Base-by-base conservation (phyloP, 495 filamentous ascomycete genomes). In the Xylaria sp. region DNA sequence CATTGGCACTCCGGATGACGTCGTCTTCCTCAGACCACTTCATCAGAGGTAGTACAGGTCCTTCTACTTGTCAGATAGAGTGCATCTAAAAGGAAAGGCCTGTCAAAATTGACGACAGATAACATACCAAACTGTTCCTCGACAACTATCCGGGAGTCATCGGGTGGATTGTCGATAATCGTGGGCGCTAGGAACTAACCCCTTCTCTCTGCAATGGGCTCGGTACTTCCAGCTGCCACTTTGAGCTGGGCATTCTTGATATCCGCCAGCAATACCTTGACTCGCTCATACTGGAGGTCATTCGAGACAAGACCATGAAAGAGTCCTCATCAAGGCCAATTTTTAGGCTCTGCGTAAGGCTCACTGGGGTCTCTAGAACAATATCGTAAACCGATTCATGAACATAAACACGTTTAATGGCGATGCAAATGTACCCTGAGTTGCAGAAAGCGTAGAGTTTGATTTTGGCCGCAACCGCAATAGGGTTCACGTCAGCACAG, bases 151-250 rank as follows among this genome's bases (percentile, higher is more conserved):
- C 81, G 75, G 0, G 86, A 85, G 46, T 84, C 74, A 50, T 86
- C 83, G 0, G 87, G 86, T 8, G 88, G 88, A 74, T 89, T 88
- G 67, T 89, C 85, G 57, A 91, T 84, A 74, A 91, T 86, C 12
- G 87, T 86, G 0, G 88, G 88, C 21, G 80, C 72, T 69, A 89
- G 80, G 75, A 85, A 88, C 76, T 81, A 89, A 19, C 85, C 69
- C 81, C 83, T 57, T 70, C 74, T 48, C 11, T 40, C 57, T 8
- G 53, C 68, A 2, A 77, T 65, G 29, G 83, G 50, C 68, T 84
- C 73, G 73, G 82, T 50, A 71, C 84, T 77, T 24, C 82, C 82
- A 43, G 80, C 71, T 0, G 82, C 82, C 72, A 82, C 83, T 71
- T 76, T 85, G 80, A 78, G 81, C 68, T 73, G 79, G 29, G 72